Base-by-base conservation (phyloP, 140 eudicot genomes). In the Ambrosia hybrid region DNA sequence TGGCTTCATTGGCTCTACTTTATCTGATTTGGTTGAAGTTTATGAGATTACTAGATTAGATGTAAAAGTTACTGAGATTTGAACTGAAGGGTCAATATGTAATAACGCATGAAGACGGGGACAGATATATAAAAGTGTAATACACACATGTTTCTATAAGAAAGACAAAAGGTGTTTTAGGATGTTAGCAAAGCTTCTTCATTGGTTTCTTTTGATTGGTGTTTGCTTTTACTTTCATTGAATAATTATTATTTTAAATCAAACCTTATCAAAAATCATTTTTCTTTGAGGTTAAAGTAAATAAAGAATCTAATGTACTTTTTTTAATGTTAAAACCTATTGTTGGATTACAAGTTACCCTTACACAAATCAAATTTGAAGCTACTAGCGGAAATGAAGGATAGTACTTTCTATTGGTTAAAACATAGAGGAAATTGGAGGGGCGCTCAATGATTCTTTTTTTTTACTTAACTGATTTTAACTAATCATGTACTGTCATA, bases 161-260 rank as follows among this genome's bases (percentile, higher is more conserved):
- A 77, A 81, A 82, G 73, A 57, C 70, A 63, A 72, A 67, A 59
- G 52, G 77, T 59, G 45, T 58, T 73, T 77, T 67, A 58, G 78
- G 68, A 82, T 77, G 73, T 67, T 82, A 52, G 76, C 9, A 75
- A 68, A 73, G 85, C 73, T 77, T 78, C 77, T 37, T 15, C 38
- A 78, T 73, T 82, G 85, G 74, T 65, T 76, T 74, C 68, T 73
- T 67, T 82, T 67, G 67, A 71, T 67, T 16, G 45, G 62, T 39
- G 72, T 53, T 78, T 8, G 61, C 73, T 71, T 78, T 71, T 16
- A 46, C 36, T 78, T 71, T 71, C 34, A 69, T 55, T 70, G 11
- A 51, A 41, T 9, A 62, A 61, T 51, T 26, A 77, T 51, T 69
- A 61, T 53, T 70, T 62, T 62, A 70, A 39, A 37, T 62, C 45